A percentile compares a stretch with the other conserved stretches of the same genome.
These are phyloP conservation scores for Candida manassasensis DNA, from an alignment of 805 yeast species.

Conservation along the genomic window DNA sequence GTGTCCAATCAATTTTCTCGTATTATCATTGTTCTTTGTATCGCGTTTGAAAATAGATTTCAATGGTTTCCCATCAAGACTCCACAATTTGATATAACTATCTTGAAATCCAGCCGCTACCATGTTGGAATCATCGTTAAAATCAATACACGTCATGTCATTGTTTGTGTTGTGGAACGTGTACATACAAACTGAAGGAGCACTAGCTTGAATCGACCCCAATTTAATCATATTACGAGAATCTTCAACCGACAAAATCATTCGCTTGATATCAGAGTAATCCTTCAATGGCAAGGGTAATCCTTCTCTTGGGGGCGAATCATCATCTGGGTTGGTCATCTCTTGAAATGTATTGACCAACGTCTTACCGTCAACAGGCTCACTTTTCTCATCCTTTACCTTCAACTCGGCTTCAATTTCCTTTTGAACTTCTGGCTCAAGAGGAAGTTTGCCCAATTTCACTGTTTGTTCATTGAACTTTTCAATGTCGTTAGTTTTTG, in stretches of 20 bases:
- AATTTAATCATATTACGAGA: slow-evolving; percentile 69
- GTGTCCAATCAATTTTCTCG: slow-evolving; percentile 78
- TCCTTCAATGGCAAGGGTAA: slow-evolving; percentile 86
- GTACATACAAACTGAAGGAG: slow-evolving; percentile 96
- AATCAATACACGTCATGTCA: slow-evolving; percentile 79
- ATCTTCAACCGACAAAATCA: slow-evolving; percentile 75
- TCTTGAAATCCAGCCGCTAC: slow-evolving; percentile 96
- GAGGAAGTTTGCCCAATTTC: slow-evolving; percentile 76
- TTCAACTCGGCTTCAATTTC: slow-evolving; percentile 83
- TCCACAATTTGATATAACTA: slow-evolving; percentile 86
- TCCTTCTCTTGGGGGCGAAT: slow-evolving; percentile 68
- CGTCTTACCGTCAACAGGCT: slow-evolving; percentile 31
- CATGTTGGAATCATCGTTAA: slow-evolving; percentile 80
- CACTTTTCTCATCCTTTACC: slow-evolving; percentile 59
- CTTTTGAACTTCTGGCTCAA: slow-evolving; percentile 76
- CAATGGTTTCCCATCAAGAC: slow-evolving; percentile 84
- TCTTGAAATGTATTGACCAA: slow-evolving; percentile 37
- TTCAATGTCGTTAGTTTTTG: slow-evolving; percentile 46
- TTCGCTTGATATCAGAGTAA: slow-evolving; percentile 72
- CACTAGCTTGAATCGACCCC: slow-evolving; percentile 62
- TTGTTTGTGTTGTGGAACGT: slow-evolving; percentile 94
- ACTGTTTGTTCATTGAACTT: slow-evolving; percentile 68
- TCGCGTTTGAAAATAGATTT: slow-evolving; percentile 56
- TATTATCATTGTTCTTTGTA: slow-evolving; percentile 40
- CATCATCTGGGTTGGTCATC: slow-evolving; percentile 49